Percentiles rank a stretch among this genome's conserved stretches.
These are phyloP conservation scores for Arthrobotrys sphaeroides DNA, from an alignment of 2,329 filamentous ascomycete genomes.

Conservation along the genomic window DNA sequence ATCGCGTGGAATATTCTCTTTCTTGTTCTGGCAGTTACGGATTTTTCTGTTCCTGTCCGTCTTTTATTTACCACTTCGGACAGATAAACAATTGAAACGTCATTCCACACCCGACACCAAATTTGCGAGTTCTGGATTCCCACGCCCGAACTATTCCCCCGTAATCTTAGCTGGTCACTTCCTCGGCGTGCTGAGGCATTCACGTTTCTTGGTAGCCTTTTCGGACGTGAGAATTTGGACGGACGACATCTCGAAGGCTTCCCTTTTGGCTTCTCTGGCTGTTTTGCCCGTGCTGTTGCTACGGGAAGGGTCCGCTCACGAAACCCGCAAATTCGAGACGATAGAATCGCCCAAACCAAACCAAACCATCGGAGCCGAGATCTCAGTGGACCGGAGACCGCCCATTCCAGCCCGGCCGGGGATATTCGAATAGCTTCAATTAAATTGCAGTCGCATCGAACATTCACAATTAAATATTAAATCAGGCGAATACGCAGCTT, in stretches of 20 bases:
- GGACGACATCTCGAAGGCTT: background rate
- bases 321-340: background rate
- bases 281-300: conserved; percentile 30
- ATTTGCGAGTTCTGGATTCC: conserved; percentile 22
- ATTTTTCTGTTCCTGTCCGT: background rate
- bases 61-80: conserved; percentile 9
- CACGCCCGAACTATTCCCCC: conserved; percentile 6
- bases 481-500: background rate
- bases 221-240: background rate
- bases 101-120: conserved; percentile 34
- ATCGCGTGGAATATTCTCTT: background rate
- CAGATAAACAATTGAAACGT: conserved; percentile 51
- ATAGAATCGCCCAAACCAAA: background rate
- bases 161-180: conserved; percentile 3
- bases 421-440: too few species aligned
- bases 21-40: background rate
- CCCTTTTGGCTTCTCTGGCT: background rate
- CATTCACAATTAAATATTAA: too few species aligned
- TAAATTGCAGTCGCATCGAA: too few species aligned
- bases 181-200: conserved; percentile 4
- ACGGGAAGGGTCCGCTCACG: conserved; percentile 2
- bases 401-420: too few species aligned
- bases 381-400: too few species aligned
- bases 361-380: too few species aligned
- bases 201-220: conserved; percentile 24